Conservation (phyloP, 75 land plant species). For the Chamaecyparis obtusa region DNA sequence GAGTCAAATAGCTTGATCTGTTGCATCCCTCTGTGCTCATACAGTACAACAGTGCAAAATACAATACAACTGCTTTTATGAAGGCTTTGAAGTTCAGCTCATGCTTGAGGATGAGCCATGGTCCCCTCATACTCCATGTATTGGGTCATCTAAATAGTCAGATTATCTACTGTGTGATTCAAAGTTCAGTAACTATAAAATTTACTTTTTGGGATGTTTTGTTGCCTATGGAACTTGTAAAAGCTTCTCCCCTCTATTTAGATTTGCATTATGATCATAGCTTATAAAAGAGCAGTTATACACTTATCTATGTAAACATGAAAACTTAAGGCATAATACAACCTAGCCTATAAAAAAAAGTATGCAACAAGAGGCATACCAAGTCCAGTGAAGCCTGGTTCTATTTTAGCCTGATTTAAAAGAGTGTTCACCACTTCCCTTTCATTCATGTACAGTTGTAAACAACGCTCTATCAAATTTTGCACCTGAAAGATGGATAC, state of each 20-base stretch:
- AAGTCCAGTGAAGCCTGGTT: slow-evolving; percentile 91
- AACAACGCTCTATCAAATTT: slow-evolving; percentile 92
- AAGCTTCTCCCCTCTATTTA: not conserved
- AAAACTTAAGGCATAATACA: not conserved
- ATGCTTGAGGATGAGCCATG: not conserved
- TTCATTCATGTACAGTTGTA: slow-evolving; percentile 93
- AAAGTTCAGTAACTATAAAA: not conserved
- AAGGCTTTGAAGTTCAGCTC: not conserved
- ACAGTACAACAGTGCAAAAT: not conserved
- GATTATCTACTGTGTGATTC: not conserved
- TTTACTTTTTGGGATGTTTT: not conserved
- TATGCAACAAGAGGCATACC: slow-evolving; percentile 36
- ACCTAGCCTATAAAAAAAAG: not conserved
- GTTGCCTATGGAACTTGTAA: not conserved
- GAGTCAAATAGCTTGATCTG: not conserved
- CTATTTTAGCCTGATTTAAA: slow-evolving; percentile 79
- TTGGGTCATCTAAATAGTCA: not conserved
- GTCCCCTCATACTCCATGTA: not conserved
- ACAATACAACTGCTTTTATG: not conserved
- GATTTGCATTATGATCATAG: not conserved
- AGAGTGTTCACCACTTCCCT: slow-evolving; percentile 84
- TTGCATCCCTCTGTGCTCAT: not conserved
- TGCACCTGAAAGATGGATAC: slow-evolving; percentile 65
- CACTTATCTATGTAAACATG: not conserved
- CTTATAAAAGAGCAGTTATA: not conserved